Conservation (phyloP, 2,329 filamentous ascomycete genomes). For the Penicillium carneum region DNA sequence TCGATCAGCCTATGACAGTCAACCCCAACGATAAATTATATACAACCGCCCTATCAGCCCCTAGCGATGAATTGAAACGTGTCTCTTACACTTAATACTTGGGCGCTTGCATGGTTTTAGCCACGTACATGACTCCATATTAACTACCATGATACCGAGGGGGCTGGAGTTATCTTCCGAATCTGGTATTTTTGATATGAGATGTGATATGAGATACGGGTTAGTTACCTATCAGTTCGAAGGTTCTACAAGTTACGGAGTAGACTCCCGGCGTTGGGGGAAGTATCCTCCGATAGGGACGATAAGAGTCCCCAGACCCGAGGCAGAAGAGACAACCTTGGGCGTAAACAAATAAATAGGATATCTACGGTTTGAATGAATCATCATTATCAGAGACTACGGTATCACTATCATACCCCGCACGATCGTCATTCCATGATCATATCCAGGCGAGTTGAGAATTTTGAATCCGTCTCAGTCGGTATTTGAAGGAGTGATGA, state of each 20-base stretch:
- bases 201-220: slow-evolving; percentile 8
- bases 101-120: not conserved
- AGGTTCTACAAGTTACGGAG: not conserved
- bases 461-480: slow-evolving; percentile 1
- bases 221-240: slow-evolving; percentile 10
- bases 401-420: slow-evolving; percentile 27
- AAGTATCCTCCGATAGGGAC: slow-evolving; percentile 12
- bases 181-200: not conserved
- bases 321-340: not conserved
- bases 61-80: slow-evolving; percentile 25
- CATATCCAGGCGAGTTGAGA: slow-evolving; percentile 16
- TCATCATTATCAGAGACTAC: not conserved
- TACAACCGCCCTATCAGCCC: slow-evolving; percentile 5
- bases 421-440: slow-evolving; percentile 35
- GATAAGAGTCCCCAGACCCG: not conserved
- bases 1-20: not conserved
- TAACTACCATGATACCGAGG: slow-evolving; percentile 6
- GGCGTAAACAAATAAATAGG: not conserved
- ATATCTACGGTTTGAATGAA: not conserved
- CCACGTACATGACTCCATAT: not conserved
- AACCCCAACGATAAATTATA: slow-evolving; percentile 14
- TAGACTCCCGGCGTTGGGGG: not conserved
- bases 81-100: slow-evolving; percentile 3
- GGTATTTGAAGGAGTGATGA: not conserved
- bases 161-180: slow-evolving; percentile 12